Evolutionary conservation across 2,329 filamentous ascomycete species (phyloP).

Genomic region (Erysiphe pulchra): DNA sequence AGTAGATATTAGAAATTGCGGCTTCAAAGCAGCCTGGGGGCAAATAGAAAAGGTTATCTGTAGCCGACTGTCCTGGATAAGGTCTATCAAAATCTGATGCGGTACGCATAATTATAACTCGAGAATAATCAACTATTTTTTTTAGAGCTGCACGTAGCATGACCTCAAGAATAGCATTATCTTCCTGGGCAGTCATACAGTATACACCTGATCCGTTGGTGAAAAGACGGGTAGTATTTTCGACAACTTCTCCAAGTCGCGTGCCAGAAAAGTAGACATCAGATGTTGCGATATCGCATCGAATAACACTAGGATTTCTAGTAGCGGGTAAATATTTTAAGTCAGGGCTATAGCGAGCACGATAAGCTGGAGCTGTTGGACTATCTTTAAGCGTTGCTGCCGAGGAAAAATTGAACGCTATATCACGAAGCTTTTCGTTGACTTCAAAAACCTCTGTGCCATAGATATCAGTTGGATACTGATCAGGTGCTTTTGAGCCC

Average conservation of each 20-base stretch:
- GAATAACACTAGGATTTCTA: conserved; percentile 26
- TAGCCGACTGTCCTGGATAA: conserved; percentile 27
- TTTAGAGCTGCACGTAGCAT: conserved; percentile 31
- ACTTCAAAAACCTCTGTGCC: conserved; percentile 47
- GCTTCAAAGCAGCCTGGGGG: conserved; percentile 38
- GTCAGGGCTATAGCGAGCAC: conserved; percentile 24
- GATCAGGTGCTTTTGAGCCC: conserved; percentile 25
- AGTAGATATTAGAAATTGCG: conserved; percentile 38
- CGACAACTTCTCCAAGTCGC: conserved; percentile 34
- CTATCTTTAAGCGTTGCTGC: conserved; percentile 27
- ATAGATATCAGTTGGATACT: conserved; percentile 33
- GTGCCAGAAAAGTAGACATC: conserved; percentile 46
- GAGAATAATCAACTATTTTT: conserved; percentile 34
- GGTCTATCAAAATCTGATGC: conserved; percentile 49
- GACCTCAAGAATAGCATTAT: conserved; percentile 42
- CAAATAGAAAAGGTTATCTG: conserved; percentile 31
- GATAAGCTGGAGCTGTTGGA: conserved; percentile 23
- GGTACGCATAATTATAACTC: conserved; percentile 42
- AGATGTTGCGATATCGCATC: conserved; percentile 42
- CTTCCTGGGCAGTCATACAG: conserved; percentile 48
- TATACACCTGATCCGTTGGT: conserved; percentile 44
- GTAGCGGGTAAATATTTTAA: conserved; percentile 18
- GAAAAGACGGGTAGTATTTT: conserved; percentile 33
- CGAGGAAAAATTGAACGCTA: conserved; percentile 24
- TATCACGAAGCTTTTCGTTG: conserved; percentile 28